These are phyloP conservation scores for Colletotrichum neosansevieriae DNA, from an alignment of 2,329 filamentous ascomycete species.

Conservation along the genomic window DNA sequence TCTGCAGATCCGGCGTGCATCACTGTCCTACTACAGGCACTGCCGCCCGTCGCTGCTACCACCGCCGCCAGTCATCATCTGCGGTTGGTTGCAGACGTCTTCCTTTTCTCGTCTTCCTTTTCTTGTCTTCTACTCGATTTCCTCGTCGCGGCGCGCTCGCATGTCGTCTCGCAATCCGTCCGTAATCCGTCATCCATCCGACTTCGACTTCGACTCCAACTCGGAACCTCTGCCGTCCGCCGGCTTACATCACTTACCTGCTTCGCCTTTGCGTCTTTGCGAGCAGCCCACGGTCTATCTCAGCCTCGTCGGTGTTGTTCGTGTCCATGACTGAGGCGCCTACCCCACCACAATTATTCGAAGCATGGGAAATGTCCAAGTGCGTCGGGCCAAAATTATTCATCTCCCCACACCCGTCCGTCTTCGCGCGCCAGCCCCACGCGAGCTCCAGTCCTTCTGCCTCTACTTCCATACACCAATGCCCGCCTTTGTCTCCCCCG, in stretches of 20 bases:
- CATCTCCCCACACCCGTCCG: slow-evolving; percentile 18
- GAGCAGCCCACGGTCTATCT: slow-evolving; percentile 2
- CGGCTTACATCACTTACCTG: slow-evolving; percentile 18
- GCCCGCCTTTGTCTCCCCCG: slow-evolving; percentile 40
- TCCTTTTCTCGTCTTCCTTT: neutral
- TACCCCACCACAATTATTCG: slow-evolving; percentile 54
- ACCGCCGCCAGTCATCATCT: slow-evolving; percentile 9
- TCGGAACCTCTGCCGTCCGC: neutral
- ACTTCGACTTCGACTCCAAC: slow-evolving; percentile 12
- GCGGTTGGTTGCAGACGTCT: slow-evolving; percentile 22
- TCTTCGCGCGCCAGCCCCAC: slow-evolving; percentile 37
- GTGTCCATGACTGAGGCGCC: slow-evolving; percentile 57
- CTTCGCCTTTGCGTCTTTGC: neutral
- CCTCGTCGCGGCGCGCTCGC: slow-evolving; percentile 16
- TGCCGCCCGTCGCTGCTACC: slow-evolving; percentile 5
- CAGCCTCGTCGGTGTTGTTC: slow-evolving; percentile 37
- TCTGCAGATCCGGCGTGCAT: slow-evolving; percentile 13
- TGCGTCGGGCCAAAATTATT: slow-evolving; percentile 48
- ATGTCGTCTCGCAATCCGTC: neutral
- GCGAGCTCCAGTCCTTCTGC: slow-evolving; percentile 41
- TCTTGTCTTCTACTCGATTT: neutral
- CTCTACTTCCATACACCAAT: slow-evolving; percentile 24
- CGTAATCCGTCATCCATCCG: slow-evolving; percentile 1
- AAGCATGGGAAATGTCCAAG: slow-evolving; percentile 63
- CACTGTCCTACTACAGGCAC: neutral